Percentiles rank a stretch among this genome's conserved stretches.
These are phyloP conservation scores for Candida maesae DNA, from an alignment of 805 yeast genomes.

Conservation along the genomic window DNA sequence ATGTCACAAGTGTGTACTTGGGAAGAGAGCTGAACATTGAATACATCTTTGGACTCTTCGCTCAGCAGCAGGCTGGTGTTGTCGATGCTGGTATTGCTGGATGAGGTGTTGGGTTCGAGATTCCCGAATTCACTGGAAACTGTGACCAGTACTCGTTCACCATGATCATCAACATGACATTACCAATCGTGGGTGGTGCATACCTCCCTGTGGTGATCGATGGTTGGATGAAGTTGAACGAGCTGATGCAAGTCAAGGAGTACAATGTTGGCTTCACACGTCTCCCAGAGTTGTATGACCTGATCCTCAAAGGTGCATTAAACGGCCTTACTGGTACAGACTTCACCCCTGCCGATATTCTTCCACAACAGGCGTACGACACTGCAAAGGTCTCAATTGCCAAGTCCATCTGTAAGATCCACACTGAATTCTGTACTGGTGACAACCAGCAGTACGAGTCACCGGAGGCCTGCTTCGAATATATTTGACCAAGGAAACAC, in stretches of 20 bases:
- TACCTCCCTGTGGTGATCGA: slow-evolving; percentile 20
- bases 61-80: neutral
- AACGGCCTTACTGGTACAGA: neutral
- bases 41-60: slow-evolving; percentile 24
- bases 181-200: slow-evolving; percentile 10
- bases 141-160: slow-evolving; percentile 15
- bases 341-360: neutral
- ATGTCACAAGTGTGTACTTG: slow-evolving; percentile 21
- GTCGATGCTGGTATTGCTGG: slow-evolving; percentile 8
- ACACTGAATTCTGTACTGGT: slow-evolving; percentile 20
- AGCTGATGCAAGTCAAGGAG: slow-evolving; percentile 12
- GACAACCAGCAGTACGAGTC: slow-evolving; percentile 17
- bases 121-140: slow-evolving; percentile 13
- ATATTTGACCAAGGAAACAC: slow-evolving; percentile 2
- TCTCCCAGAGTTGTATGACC: slow-evolving; percentile 15
- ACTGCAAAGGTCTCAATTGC: slow-evolving; percentile 1
- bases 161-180: slow-evolving; percentile 12
- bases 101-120: slow-evolving; percentile 10
- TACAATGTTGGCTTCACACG: slow-evolving; percentile 15
- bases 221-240: slow-evolving; percentile 14
- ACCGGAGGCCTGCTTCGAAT: slow-evolving; percentile 14
- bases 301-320: neutral
- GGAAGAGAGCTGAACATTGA: slow-evolving; percentile 26
- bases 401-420: slow-evolving; percentile 22
- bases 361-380: neutral